Evolutionary conservation across 805 yeast species (phyloP).

Genomic region (Sugiyamaella lignohabitans): DNA sequence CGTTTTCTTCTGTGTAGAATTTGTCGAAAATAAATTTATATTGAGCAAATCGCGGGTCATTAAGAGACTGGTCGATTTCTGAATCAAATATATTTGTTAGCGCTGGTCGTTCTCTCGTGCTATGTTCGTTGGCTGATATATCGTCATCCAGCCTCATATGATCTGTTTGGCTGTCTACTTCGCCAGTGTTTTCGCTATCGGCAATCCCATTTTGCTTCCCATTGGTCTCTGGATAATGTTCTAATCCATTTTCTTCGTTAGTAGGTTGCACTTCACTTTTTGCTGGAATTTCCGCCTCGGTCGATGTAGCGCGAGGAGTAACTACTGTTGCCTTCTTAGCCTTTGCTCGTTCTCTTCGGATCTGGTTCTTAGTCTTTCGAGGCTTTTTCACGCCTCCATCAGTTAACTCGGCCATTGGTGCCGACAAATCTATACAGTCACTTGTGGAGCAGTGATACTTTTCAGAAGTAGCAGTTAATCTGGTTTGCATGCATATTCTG

Average conservation of each 20-base stretch:
- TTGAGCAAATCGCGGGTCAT: slow-evolving; percentile 32
- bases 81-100: slow-evolving; percentile 18
- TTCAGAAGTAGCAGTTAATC: no score
- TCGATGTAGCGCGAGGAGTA: neutral
- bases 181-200: neutral
- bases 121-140: neutral
- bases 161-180: no score
- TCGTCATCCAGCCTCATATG: no score
- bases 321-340: slow-evolving; percentile 28
- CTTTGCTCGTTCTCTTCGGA: slow-evolving; percentile 40
- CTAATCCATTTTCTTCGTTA: neutral
- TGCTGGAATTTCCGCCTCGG: neutral
- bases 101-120: slow-evolving; percentile 1
- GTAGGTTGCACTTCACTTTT: slow-evolving; percentile 3
- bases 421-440: no score
- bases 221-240: no score
- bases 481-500: no score
- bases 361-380: slow-evolving; percentile 35
- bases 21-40: slow-evolving; percentile 34
- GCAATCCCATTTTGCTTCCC: no score
- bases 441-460: no score
- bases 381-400: slow-evolving; percentile 19
- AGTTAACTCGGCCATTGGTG: no score
- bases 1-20: slow-evolving; percentile 29
- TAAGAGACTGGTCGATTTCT: slow-evolving; percentile 23